A percentile compares a stretch with the other conserved stretches of the same genome.
Evolutionary conservation across 805 yeast genomes (phyloP).

Genomic region (Metschnikowia rubicola): DNA sequence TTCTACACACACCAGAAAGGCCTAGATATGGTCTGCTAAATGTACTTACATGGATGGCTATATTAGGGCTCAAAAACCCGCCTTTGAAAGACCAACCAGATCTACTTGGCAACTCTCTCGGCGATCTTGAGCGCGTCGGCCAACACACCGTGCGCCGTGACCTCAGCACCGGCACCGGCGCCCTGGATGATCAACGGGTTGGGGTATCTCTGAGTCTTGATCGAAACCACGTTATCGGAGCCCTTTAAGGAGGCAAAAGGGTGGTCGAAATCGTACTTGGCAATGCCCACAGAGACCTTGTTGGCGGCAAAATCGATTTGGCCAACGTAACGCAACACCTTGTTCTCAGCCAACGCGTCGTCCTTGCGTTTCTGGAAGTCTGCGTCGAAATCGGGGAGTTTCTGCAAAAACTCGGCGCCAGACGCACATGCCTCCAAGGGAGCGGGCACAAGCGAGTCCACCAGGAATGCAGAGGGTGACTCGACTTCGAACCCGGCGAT

Average conservation of each 20-base stretch:
- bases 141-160: conserved; percentile 78
- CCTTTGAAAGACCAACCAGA: too few relatives aligned
- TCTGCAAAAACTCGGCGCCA: conserved; percentile 74
- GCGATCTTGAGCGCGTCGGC: conserved; percentile 92
- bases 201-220: conserved; percentile 85
- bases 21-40: too few relatives aligned
- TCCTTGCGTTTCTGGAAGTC: conserved; percentile 75
- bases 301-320: conserved; percentile 73
- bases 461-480: conserved; percentile 90
- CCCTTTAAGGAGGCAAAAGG: conserved; percentile 96
- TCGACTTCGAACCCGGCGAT: conserved; percentile 81
- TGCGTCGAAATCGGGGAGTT: conserved; percentile 77
- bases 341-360: conserved; percentile 75
- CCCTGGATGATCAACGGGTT: conserved; percentile 96
- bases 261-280: conserved; percentile 81
- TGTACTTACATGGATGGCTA: too few relatives aligned
- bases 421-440: conserved; percentile 70
- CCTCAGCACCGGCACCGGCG: conserved; percentile 88
- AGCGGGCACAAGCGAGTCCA: conserved; percentile 87
- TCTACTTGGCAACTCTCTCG: conserved; percentile 62
- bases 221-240: conserved; percentile 91
- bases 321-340: conserved; percentile 93
- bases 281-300: conserved; percentile 80
- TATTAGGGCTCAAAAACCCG: too few relatives aligned
- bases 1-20: too few relatives aligned